phyloP scores from a whole-genome alignment of 768 basidiomycete species.

The Leucosporidium scottii region DNA sequence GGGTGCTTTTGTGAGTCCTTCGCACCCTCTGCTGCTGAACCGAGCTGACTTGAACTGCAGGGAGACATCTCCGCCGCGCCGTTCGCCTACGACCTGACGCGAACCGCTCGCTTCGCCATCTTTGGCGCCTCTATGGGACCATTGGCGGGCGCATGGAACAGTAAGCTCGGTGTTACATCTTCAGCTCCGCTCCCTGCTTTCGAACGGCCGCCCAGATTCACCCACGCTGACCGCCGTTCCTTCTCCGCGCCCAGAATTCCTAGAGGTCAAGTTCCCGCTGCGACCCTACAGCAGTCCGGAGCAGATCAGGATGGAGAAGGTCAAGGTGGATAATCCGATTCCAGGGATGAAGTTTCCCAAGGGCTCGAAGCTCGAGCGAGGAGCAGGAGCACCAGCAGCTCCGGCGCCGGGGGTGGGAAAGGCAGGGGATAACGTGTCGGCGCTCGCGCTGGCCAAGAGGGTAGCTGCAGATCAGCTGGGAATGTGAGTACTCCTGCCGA shows the following conservation, averaged over 20 bases:
- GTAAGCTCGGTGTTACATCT: neutral
- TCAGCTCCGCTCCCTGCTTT: neutral
- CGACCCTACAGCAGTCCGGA: neutral
- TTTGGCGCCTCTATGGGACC: constrained; percentile 34
- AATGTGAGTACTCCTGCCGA: constrained; percentile 7
- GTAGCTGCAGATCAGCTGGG: constrained; percentile 32
- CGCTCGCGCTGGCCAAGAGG: constrained; percentile 19
- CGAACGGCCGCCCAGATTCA: neutral
- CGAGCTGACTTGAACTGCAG: neutral
- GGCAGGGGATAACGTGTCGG: neutral
- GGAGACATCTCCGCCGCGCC: neutral
- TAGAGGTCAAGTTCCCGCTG: constrained; percentile 32
- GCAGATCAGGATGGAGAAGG: constrained; percentile 2
- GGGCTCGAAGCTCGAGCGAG: constrained; percentile 21
- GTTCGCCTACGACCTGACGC: constrained; percentile 5
- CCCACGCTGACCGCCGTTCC: neutral
- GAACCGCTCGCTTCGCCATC: constrained; percentile 20
- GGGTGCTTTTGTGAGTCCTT: neutral
- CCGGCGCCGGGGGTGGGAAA: neutral
- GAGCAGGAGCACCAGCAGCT: neutral
- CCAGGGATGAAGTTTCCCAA: constrained; percentile 23
- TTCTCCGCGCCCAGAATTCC: constrained; percentile 16
- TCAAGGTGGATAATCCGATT: constrained; percentile 26
- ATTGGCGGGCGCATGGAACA: constrained; percentile 33
- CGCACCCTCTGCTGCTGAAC: neutral